A percentile compares a stretch with the other conserved stretches of the same genome.
Evolutionary conservation across 139 green algal species (phyloP).

Genomic region (Zygnema cylindricum): DNA sequence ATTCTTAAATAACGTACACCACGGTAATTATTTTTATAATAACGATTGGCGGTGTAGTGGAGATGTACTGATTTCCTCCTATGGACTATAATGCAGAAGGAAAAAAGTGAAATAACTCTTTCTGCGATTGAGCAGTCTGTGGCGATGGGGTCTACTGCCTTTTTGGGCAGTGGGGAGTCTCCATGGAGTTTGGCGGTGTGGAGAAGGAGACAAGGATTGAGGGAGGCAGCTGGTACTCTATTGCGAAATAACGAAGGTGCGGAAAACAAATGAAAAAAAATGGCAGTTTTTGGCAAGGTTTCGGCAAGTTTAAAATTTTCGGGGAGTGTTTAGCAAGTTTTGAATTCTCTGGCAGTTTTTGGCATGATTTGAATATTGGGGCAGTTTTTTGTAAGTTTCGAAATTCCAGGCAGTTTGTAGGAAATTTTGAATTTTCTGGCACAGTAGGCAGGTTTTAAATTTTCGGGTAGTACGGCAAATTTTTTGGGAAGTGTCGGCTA

Average conservation of each 20-base stretch:
- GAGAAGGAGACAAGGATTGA: background rate
- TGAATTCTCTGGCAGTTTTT: background rate
- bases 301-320: too few species aligned
- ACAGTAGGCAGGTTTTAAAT: too few species aligned
- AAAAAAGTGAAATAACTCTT: background rate
- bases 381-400: background rate
- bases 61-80: too few species aligned
- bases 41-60: too few species aligned
- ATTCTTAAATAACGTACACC: too few species aligned
- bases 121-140: conserved; percentile 20
- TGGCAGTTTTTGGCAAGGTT: too few species aligned
- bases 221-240: background rate
- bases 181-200: conserved; percentile 23
- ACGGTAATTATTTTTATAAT: too few species aligned
- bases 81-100: background rate
- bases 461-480: too few species aligned
- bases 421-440: too few species aligned
- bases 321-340: too few species aligned
- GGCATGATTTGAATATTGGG: background rate
- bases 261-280: too few species aligned
- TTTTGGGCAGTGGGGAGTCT: conserved; percentile 15
- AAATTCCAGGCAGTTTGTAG: background rate
- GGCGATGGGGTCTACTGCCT: conserved; percentile 1
- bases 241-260: background rate
- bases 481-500: too few species aligned